Percentiles rank a stretch among this genome's conserved stretches.
Evolutionary conservation across 352 stramenopile genomes (phyloP).

Genomic region (Globisporangium polare): DNA sequence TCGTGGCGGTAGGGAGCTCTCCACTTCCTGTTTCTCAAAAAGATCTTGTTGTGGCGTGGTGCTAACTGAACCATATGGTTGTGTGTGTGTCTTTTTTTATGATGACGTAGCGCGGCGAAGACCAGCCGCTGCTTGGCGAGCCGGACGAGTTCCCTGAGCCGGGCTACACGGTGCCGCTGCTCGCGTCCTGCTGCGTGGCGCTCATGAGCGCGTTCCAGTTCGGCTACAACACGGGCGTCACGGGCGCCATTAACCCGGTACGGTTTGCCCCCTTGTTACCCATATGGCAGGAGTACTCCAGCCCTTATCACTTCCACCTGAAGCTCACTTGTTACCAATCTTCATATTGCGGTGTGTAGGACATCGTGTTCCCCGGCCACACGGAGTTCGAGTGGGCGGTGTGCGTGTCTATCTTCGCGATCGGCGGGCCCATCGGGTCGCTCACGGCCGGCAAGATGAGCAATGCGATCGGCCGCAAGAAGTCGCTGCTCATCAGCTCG

Average conservation of each 20-base stretch:
- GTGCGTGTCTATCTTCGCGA: constrained; percentile 63
- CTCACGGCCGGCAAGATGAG: constrained; percentile 56
- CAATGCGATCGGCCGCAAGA: constrained; percentile 54
- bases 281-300: background rate
- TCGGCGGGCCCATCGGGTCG: constrained; percentile 61
- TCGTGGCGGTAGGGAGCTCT: constrained; percentile 18
- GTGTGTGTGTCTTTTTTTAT: background rate
- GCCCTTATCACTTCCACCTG: background rate
- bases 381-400: constrained; percentile 62
- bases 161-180: constrained; percentile 61
- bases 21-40: background rate
- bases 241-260: constrained; percentile 52
- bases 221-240: constrained; percentile 74
- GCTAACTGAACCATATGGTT: background rate
- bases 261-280: background rate
- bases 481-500: constrained; percentile 51
- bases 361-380: constrained; percentile 61
- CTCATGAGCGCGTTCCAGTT: constrained; percentile 73
- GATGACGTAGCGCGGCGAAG: constrained; percentile 46
- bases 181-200: constrained; percentile 61
- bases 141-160: constrained; percentile 61
- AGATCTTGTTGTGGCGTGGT: background rate
- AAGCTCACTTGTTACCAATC: background rate
- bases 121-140: constrained; percentile 56
- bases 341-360: constrained; percentile 1